These are phyloP conservation scores for Aquilaria sinensis DNA, from an alignment of 345 rosid species.

Conservation along the genomic window DNA sequence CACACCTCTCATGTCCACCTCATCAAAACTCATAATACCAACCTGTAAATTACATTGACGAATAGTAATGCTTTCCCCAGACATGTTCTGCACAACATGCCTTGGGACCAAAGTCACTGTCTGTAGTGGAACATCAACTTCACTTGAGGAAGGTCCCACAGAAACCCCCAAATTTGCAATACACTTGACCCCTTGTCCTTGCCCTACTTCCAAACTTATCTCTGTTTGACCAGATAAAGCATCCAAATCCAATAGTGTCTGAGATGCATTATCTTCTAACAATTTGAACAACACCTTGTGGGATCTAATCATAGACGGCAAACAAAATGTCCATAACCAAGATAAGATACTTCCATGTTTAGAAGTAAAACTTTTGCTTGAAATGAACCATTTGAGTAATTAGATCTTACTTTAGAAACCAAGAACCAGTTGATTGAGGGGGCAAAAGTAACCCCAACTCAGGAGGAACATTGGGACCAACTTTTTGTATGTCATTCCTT, in stretches of 20 bases:
- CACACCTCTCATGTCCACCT: not conserved
- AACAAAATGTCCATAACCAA: constrained; percentile 10
- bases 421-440: constrained; percentile 58
- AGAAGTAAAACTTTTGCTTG: not conserved
- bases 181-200: constrained; percentile 45
- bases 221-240: constrained; percentile 87
- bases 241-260: constrained; percentile 68
- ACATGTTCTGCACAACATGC: constrained; percentile 61
- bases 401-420: constrained; percentile 65
- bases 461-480: constrained; percentile 43
- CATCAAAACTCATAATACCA: constrained; percentile 12
- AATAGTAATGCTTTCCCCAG: constrained; percentile 54
- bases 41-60: constrained; percentile 87
- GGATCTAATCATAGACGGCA: constrained; percentile 44
- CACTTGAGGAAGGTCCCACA: constrained; percentile 48
- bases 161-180: constrained; percentile 72
- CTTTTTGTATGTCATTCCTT: constrained; percentile 59
- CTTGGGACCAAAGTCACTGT: constrained; percentile 66
- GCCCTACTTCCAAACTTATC: constrained; percentile 53
- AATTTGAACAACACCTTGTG: constrained; percentile 48
- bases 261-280: constrained; percentile 46
- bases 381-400: constrained; percentile 4
- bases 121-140: constrained; percentile 51
- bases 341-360: not conserved
- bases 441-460: constrained; percentile 65